phyloP scores from a whole-genome alignment of 495 filamentous ascomycete genomes.

The Hypoxylon perforatum region DNA sequence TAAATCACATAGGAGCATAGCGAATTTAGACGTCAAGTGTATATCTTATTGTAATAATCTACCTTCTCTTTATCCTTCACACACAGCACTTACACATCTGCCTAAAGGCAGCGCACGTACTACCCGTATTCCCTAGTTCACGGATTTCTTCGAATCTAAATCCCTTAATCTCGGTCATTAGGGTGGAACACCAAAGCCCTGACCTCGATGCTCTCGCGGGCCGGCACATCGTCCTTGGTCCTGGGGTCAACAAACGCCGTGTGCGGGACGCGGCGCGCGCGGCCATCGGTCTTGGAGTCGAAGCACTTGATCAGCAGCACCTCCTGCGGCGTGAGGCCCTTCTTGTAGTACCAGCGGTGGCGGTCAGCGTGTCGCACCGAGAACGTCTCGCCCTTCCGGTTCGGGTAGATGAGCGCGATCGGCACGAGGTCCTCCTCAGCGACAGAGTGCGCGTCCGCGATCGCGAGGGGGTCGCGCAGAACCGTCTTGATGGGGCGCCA shows the following conservation, averaged over 20 bases:
- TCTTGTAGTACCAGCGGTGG: slow-evolving; percentile 84
- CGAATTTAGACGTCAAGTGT: too few species aligned
- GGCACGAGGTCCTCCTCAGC: slow-evolving; percentile 73
- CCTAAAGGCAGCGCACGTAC: neutral
- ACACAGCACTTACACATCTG: neutral
- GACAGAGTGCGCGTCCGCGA: slow-evolving; percentile 71
- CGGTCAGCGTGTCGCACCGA: slow-evolving; percentile 66
- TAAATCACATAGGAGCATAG: too few species aligned
- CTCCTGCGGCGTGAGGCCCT: slow-evolving; percentile 70
- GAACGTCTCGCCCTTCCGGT: slow-evolving; percentile 78
- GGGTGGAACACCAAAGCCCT: slow-evolving; percentile 64
- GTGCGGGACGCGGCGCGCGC: slow-evolving; percentile 72
- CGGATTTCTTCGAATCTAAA: neutral
- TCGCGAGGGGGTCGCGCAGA: slow-evolving; percentile 68
- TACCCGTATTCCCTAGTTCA: neutral
- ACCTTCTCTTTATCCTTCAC: slow-evolving; percentile 16
- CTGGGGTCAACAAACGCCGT: slow-evolving; percentile 69
- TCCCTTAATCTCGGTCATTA: slow-evolving; percentile 40
- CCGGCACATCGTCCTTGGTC: slow-evolving; percentile 56
- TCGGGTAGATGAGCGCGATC: slow-evolving; percentile 77
- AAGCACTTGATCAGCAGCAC: slow-evolving; percentile 78
- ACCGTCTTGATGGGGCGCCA: slow-evolving; percentile 79
- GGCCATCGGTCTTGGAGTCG: slow-evolving; percentile 70
- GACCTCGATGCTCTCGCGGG: slow-evolving; percentile 74
- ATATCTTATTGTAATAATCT: slow-evolving; percentile 28